phyloP scores from a whole-genome alignment of 805 yeast species.

The Limtongia smithiae region DNA sequence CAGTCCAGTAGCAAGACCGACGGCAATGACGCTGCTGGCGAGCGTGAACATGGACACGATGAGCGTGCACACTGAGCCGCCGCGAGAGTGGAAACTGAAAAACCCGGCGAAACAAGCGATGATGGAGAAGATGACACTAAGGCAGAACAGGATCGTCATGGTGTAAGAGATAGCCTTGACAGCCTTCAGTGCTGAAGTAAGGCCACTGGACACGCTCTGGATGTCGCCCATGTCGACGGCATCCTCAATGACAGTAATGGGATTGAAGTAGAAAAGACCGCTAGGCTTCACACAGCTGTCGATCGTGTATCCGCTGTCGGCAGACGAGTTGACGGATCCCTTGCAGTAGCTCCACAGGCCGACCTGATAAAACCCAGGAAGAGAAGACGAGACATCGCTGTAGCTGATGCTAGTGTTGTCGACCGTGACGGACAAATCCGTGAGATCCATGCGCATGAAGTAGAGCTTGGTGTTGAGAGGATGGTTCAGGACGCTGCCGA shows the following conservation, averaged over 20 bases:
- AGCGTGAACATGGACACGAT: constrained; percentile 41
- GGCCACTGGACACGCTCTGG: constrained; percentile 36
- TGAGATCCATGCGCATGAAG: constrained; percentile 47
- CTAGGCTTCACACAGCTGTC: constrained; percentile 54
- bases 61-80: constrained; percentile 46
- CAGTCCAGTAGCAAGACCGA: constrained; percentile 61
- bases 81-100: constrained; percentile 47
- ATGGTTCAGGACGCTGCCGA: constrained; percentile 48
- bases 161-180: constrained; percentile 52
- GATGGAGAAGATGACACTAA: constrained; percentile 47
- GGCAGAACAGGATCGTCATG: constrained; percentile 53
- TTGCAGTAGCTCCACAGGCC: constrained; percentile 67
- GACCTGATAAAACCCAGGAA: constrained; percentile 50
- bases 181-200: constrained; percentile 55
- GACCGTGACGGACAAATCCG: constrained; percentile 34
- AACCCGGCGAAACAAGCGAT: constrained; percentile 41
- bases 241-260: constrained; percentile 39
- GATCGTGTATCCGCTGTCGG: constrained; percentile 37
- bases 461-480: constrained; percentile 47
- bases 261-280: constrained; percentile 56
- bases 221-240: constrained; percentile 30
- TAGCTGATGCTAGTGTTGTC: constrained; percentile 27
- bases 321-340: constrained; percentile 38
- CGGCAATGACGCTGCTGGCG: constrained; percentile 43
- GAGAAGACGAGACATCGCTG: constrained; percentile 36